Evolutionary conservation across 2,329 filamentous ascomycete genomes (phyloP).

Genomic region (Ceratocystis variospora): DNA sequence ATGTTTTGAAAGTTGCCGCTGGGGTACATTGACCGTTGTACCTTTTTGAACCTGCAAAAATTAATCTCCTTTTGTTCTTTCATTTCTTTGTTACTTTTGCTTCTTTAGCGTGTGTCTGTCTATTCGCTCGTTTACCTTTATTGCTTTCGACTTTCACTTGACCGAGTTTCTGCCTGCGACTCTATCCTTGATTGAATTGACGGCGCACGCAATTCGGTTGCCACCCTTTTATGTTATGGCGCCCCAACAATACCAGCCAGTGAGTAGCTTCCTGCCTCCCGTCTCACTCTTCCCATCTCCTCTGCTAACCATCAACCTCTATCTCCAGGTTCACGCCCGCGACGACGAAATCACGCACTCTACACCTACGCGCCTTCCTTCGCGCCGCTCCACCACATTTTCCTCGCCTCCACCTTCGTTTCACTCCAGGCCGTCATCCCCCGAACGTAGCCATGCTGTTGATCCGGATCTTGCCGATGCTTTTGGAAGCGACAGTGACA

Average conservation of each 20-base stretch:
- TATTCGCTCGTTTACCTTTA: neutral
- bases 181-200: no score
- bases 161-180: no score
- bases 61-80: neutral
- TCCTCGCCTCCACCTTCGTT: constrained; percentile 69
- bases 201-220: neutral
- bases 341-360: constrained; percentile 34
- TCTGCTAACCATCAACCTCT: constrained; percentile 8
- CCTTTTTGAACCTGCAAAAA: neutral
- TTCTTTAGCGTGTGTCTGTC: neutral
- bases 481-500: constrained; percentile 71
- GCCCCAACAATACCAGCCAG: constrained; percentile 18
- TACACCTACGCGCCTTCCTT: constrained; percentile 28
- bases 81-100: neutral
- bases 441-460: constrained; percentile 34
- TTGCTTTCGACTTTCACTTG: no score
- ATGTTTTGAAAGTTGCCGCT: neutral
- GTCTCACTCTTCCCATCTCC: neutral
- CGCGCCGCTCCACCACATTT: constrained; percentile 31
- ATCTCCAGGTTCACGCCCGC: constrained; percentile 40
- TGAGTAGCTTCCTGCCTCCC: neutral
- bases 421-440: constrained; percentile 62
- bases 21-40: neutral
- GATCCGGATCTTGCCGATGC: constrained; percentile 81
- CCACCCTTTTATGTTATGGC: constrained; percentile 4